Evolutionary conservation across 2,329 filamentous ascomycete species (phyloP).

Genomic region (Xylogone sp.): DNA sequence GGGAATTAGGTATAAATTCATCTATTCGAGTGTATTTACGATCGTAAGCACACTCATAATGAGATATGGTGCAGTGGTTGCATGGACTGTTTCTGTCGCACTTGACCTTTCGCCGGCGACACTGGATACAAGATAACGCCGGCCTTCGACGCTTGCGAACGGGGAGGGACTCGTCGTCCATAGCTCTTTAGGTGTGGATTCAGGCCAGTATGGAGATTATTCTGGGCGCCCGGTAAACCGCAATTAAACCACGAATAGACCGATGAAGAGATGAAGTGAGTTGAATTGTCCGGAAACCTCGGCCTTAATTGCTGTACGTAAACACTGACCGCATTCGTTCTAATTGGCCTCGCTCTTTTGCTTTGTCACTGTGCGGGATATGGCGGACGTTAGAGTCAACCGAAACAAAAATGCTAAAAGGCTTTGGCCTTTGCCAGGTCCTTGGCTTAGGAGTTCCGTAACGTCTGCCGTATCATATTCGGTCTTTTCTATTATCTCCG

Average conservation of each 20-base stretch:
- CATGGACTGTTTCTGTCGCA: constrained; percentile 41
- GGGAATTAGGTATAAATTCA: constrained; percentile 1
- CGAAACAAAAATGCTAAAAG: too few species aligned
- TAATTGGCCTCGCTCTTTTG: not conserved
- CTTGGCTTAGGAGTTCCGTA: too few species aligned
- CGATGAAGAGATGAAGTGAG: not conserved
- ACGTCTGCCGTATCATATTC: not conserved
- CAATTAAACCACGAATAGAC: not conserved
- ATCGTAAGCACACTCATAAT: constrained; percentile 29
- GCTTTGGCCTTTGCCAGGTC: too few species aligned
- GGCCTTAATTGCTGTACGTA: not conserved
- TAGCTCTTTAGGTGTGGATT: not conserved
- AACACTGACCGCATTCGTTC: too few species aligned
- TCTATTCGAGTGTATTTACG: constrained; percentile 6
- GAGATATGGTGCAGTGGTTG: constrained; percentile 29
- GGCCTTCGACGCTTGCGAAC: constrained; percentile 22
- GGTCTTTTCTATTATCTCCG: not conserved
- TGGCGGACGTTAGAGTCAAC: not conserved
- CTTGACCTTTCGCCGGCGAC: constrained; percentile 41
- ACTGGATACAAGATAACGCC: constrained; percentile 38
- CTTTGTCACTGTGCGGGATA: not conserved
- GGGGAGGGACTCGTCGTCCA: not conserved
- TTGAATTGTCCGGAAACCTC: not conserved
- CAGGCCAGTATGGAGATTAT: not conserved
- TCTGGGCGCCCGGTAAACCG: not conserved